These are phyloP conservation scores for Metschnikowia cerradonensis DNA, from an alignment of 805 yeast species.

Conservation along the genomic window DNA sequence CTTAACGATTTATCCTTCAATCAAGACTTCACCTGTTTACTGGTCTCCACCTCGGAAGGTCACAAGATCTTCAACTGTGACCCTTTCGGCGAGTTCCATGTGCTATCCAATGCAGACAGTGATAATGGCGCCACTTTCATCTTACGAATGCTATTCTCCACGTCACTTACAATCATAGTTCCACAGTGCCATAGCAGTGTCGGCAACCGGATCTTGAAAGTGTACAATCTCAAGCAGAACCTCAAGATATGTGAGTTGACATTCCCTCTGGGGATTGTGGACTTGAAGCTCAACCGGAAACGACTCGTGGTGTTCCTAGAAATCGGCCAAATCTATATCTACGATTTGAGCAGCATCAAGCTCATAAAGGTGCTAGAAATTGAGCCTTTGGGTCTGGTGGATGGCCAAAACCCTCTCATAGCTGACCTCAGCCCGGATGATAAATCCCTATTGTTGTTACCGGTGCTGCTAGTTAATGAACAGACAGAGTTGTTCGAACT, in stretches of 20 bases:
- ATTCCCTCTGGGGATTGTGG: constrained; percentile 71
- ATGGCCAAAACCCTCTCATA: constrained; percentile 18
- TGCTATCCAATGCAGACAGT: constrained; percentile 14
- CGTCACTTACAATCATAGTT: constrained; percentile 38
- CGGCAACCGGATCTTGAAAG: constrained; percentile 33
- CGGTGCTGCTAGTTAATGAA: constrained; percentile 26
- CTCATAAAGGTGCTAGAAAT: constrained; percentile 47
- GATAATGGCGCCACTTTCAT: constrained; percentile 26
- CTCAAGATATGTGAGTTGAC: constrained; percentile 77
- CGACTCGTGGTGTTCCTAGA: constrained; percentile 70
- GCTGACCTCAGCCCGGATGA: constrained; percentile 39
- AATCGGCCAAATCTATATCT: constrained; percentile 77
- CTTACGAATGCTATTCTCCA: constrained; percentile 39
- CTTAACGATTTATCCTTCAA: constrained; percentile 39
- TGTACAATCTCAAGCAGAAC: constrained; percentile 39
- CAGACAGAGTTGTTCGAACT: constrained; percentile 30
- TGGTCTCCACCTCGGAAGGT: constrained; percentile 29
- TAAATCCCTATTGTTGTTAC: constrained; percentile 32
- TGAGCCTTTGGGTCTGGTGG: constrained; percentile 8
- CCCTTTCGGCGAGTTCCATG: constrained; percentile 43
- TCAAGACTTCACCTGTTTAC: constrained; percentile 40
- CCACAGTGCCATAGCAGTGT: constrained; percentile 23
- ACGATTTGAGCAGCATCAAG: constrained; percentile 88
- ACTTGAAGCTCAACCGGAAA: constrained; percentile 75
- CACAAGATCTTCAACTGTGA: constrained; percentile 42